Conservation (phyloP, 2,329 filamentous ascomycete genomes). For the Gaeumannomyces sp. region DNA sequence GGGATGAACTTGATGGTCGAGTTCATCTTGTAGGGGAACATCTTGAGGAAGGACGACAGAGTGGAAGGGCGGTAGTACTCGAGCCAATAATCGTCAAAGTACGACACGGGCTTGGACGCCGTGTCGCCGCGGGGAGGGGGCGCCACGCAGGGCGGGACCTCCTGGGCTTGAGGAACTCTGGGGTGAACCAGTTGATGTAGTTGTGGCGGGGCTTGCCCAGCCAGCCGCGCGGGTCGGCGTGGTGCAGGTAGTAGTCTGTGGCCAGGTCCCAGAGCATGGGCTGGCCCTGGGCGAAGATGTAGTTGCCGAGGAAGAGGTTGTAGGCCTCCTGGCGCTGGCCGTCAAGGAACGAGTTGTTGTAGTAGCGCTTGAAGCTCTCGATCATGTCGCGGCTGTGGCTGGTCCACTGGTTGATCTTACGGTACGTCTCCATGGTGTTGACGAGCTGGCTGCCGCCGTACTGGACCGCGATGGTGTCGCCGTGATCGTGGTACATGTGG, state of each 20-base stretch:
- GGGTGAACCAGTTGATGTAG: conserved; percentile 88
- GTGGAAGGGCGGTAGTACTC: conserved; percentile 91
- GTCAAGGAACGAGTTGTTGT: conserved; percentile 94
- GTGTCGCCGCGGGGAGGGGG: conserved; percentile 31
- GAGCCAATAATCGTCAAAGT: conserved; percentile 92
- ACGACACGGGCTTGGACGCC: conserved; percentile 40
- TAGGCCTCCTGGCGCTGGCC: conserved; percentile 98
- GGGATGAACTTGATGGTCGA: conserved; percentile 80
- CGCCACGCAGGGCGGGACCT: conserved; percentile 46
- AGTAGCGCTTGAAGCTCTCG: conserved; percentile 97
- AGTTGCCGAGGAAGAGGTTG: conserved; percentile 94
- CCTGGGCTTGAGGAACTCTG: conserved; percentile 61
- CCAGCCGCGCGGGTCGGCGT: conserved; percentile 73
- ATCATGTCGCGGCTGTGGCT: conserved; percentile 98
- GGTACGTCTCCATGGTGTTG: conserved; percentile 98
- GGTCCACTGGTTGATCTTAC: conserved; percentile 98
- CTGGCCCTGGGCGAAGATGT: conserved; percentile 78
- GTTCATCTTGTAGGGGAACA: conserved; percentile 90
- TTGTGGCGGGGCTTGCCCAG: conserved; percentile 46
- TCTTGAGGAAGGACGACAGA: conserved; percentile 82
- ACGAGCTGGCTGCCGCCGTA: conserved; percentile 96
- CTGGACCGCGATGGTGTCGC: conserved; percentile 94
- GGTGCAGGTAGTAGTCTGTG: conserved; percentile 94
- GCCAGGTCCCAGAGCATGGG: conserved; percentile 96
- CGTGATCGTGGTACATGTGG: conserved; percentile 97